Conservation (phyloP, 805 yeast species). For the Ogataea nitratoaversa region DNA sequence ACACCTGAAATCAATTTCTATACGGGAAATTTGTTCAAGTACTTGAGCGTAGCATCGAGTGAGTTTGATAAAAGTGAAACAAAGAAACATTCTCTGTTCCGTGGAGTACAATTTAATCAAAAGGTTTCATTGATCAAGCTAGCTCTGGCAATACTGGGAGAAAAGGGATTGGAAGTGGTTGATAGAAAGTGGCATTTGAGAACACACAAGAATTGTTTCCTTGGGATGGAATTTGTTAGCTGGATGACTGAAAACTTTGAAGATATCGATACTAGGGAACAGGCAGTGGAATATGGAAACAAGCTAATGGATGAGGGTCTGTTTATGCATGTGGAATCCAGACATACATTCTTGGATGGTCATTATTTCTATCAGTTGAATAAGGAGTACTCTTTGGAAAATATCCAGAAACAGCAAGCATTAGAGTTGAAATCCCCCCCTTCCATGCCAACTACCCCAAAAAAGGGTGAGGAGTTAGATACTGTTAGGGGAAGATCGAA, state of each 20-base stretch:
- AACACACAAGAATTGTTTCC: constrained; percentile 68
- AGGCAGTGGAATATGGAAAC: constrained; percentile 80
- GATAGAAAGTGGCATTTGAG: constrained; percentile 93
- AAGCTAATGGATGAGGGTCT: constrained; percentile 65
- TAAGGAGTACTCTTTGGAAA: constrained; percentile 45
- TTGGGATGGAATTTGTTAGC: constrained; percentile 80
- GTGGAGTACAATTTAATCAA: constrained; percentile 39
- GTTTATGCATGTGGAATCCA: constrained; percentile 74
- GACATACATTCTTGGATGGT: constrained; percentile 87
- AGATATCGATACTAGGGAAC: constrained; percentile 78
- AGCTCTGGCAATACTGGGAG: constrained; percentile 63
- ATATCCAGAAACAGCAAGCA: constrained; percentile 11
- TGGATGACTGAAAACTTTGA: constrained; percentile 79
- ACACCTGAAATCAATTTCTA: constrained; percentile 79
- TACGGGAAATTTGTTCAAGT: constrained; percentile 76
- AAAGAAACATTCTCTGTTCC: constrained; percentile 18
- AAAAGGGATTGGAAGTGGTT: constrained; percentile 58
- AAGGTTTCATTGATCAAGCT: constrained; percentile 47
- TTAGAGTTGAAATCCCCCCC: constrained; percentile 10
- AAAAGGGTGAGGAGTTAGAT: neutral
- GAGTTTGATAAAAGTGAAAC: constrained; percentile 20
- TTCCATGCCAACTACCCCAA: constrained; percentile 11
- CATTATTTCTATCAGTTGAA: constrained; percentile 80
- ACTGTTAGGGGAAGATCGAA: constrained; percentile 8
- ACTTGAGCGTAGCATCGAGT: constrained; percentile 39